These are phyloP conservation scores for Puccinia horiana DNA, from an alignment of 1,284 basidiomycete species.

Conservation along the genomic window DNA sequence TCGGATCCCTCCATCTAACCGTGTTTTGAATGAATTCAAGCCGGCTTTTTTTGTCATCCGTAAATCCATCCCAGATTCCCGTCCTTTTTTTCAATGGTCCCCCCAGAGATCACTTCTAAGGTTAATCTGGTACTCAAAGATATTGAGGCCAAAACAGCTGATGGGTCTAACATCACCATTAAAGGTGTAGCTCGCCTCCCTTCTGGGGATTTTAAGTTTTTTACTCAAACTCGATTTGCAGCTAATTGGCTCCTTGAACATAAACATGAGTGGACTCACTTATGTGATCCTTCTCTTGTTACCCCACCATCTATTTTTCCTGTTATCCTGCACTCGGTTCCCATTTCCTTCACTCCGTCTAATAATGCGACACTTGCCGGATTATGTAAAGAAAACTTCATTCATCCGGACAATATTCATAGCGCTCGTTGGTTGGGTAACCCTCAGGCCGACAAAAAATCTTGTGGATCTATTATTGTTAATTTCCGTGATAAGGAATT, in stretches of 20 bases:
- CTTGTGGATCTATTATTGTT: background rate
- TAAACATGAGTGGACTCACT: background rate
- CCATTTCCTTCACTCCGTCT: background rate
- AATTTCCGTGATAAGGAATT: background rate
- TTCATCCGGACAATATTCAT: background rate
- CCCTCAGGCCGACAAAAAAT: background rate
- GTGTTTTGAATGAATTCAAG: background rate
- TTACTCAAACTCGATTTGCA: too few species aligned
- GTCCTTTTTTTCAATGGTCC: background rate
- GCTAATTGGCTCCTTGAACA: too few species aligned
- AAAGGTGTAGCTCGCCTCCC: background rate
- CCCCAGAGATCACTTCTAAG: background rate
- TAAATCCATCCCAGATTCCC: background rate
- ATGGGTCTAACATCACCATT: background rate
- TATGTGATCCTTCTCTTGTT: background rate
- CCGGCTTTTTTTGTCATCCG: background rate
- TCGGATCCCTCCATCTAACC: background rate
- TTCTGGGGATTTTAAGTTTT: background rate
- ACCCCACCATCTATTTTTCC: background rate
- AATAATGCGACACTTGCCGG: background rate
- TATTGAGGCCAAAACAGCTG: background rate
- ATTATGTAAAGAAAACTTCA: background rate
- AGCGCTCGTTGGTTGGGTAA: background rate
- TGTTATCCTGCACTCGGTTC: background rate
- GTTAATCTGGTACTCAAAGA: background rate